Base-by-base conservation (phyloP, 192 early-diverging fungal species). In the Haplosporangium gracile region DNA sequence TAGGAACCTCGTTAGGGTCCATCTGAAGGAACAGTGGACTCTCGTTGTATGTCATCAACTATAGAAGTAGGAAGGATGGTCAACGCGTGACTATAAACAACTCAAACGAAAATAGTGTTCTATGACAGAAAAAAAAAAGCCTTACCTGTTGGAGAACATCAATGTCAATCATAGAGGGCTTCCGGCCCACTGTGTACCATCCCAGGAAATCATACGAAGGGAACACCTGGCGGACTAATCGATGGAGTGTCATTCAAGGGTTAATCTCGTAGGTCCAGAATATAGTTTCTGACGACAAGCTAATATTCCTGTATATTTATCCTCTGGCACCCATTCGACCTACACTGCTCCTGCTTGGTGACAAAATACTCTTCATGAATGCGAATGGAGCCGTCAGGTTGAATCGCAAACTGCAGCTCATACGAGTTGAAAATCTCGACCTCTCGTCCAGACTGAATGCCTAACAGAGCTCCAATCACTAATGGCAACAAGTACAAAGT, bases 371-470 rank as follows among this genome's bases (percentile, higher is more conserved):
- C 89, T 0, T 89, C 91, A 71, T 95, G 89, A 16, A 96, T 89
- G 39, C 78, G 77, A n/a, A 91, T 87, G 5, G 87, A 78, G n/a
- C 83, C 90, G 36, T 85, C 86, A 16, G 81, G 87, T 10, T 86
- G 87, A 15, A 71, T 20, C 51, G 47, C 76, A 70, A 89, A 90
- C 53, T 92, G 92, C 26, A 97, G 86, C 72, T 97, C 96, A 82
- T 93, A 97, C 0, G 96, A 97, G 89, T 96, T 95, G 79, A 96
- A 91, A 72, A 97, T 93, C 78, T 97, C 96, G 68, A 97, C 93
- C 72, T 95, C 93, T 47, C 96, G 93, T 36, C 95, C 95, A 39
- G 90, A 86, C 79, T 96, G 95, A 36, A 86, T 92, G 29, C 95
- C 96, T 16, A 97, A 81, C 22, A 97, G 74, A 0, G 95, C 95